phyloP scores from a whole-genome alignment of 805 yeast genomes.

The Ogataea pini region DNA sequence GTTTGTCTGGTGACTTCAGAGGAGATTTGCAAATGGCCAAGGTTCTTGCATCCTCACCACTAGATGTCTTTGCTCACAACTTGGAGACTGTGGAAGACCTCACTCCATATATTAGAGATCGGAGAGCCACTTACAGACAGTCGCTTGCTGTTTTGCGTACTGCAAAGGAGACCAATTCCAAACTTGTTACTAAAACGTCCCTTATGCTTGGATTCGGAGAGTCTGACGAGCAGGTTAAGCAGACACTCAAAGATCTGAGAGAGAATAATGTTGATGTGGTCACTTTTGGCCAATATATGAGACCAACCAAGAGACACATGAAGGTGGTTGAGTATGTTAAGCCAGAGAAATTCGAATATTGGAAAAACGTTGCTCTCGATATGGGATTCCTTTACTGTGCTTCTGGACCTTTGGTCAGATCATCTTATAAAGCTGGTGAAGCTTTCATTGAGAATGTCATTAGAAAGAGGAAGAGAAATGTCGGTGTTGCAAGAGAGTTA shows the following conservation, averaged over 20 bases:
- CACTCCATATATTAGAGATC: slow-evolving; percentile 93
- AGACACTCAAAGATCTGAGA: slow-evolving; percentile 75
- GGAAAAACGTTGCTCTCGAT: slow-evolving; percentile 84
- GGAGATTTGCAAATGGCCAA: slow-evolving; percentile 85
- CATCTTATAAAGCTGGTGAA: slow-evolving; percentile 98
- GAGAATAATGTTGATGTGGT: slow-evolving; percentile 84
- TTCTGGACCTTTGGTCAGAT: slow-evolving; percentile 94
- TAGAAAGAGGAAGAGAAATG: slow-evolving; percentile 62
- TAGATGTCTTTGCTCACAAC: slow-evolving; percentile 97
- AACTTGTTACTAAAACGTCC: slow-evolving; percentile 87
- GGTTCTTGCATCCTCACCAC: slow-evolving; percentile 77
- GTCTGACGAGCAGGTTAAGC: slow-evolving; percentile 82
- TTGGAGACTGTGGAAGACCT: slow-evolving; percentile 93
- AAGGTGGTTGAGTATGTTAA: slow-evolving; percentile 93
- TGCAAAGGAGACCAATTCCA: slow-evolving; percentile 78
- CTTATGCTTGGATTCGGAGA: slow-evolving; percentile 97
- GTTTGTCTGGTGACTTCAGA: slow-evolving; percentile 91
- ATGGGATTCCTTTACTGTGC: slow-evolving; percentile 96
- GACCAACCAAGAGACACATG: slow-evolving; percentile 98
- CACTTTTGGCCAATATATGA: slow-evolving; percentile 98
- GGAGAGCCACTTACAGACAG: slow-evolving; percentile 94
- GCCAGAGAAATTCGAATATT: slow-evolving; percentile 91
- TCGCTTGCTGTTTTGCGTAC: slow-evolving; percentile 72
- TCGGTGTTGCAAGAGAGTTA: slow-evolving; percentile 35
- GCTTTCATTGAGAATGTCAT: slow-evolving; percentile 93